Evolutionary conservation across 257 asterid genomes (phyloP).

Genomic region (Galeopsis tetrahit): DNA sequence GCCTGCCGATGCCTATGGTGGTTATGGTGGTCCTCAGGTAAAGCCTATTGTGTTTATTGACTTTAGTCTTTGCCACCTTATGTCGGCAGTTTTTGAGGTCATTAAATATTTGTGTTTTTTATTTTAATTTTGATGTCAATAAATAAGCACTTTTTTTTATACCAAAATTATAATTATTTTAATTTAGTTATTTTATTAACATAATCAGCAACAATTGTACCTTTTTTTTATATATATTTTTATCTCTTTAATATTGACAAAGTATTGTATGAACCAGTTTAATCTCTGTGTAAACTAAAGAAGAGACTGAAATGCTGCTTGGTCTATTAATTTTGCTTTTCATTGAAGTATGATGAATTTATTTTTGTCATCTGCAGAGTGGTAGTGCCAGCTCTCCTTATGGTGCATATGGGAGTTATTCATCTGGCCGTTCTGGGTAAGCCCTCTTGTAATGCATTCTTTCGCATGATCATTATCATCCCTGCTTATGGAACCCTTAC

Average conservation of each 20-base stretch:
- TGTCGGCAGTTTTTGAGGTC: no score
- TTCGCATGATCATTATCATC: neutral
- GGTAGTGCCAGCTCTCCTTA: slow-evolving; percentile 63
- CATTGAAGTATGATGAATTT: slow-evolving; percentile 8
- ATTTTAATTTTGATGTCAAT: no score
- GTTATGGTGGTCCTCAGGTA: slow-evolving; percentile 70
- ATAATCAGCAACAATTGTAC: no score
- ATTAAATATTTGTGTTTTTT: no score
- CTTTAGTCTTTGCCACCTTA: no score
- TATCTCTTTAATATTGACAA: no score
- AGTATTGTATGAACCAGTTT: neutral
- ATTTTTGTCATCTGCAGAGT: slow-evolving; percentile 49
- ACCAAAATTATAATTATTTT: no score
- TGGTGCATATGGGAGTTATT: slow-evolving; percentile 85
- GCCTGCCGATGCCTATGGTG: slow-evolving; percentile 65
- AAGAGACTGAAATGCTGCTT: slow-evolving; percentile 14
- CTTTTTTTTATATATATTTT: no score
- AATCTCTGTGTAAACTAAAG: neutral
- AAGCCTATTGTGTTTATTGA: slow-evolving; percentile 12
- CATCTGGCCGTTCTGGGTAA: slow-evolving; percentile 87
- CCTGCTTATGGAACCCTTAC: neutral
- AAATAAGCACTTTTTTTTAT: no score
- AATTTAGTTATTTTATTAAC: no score
- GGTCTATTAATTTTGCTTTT: slow-evolving; percentile 17
- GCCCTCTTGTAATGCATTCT: slow-evolving; percentile 28